phyloP scores from a whole-genome alignment of 2,329 filamentous ascomycete genomes.

The Calonectria honghensis region DNA sequence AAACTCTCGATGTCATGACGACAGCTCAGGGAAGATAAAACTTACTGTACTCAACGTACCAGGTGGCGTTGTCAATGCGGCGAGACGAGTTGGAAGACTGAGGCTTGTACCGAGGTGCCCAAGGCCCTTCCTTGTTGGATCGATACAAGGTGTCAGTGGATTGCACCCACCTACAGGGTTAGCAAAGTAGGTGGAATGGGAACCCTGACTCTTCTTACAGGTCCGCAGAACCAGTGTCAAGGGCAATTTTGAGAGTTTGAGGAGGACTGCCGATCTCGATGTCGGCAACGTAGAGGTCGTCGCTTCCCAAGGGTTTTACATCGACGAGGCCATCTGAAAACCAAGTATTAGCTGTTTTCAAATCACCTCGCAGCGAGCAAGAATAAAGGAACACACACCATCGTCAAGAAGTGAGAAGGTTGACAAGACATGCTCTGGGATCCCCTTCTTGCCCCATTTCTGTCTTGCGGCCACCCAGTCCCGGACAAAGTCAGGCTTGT shows the following conservation, averaged over 20 bases:
- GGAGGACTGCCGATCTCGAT: constrained; percentile 68
- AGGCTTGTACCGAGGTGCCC: constrained; percentile 65
- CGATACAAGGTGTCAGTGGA: constrained; percentile 67
- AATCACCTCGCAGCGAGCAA: background rate
- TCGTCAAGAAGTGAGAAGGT: constrained; percentile 56
- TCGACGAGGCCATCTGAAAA: constrained; percentile 57
- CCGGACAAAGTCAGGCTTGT: constrained; percentile 57
- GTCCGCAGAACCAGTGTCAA: constrained; percentile 74
- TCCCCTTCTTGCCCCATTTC: constrained; percentile 59
- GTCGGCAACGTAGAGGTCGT: constrained; percentile 66
- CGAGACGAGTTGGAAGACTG: constrained; percentile 66
- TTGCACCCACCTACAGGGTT: constrained; percentile 70
- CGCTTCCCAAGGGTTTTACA: constrained; percentile 62
- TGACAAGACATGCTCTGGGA: constrained; percentile 45
- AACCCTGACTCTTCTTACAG: constrained; percentile 76
- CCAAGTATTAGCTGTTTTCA: constrained; percentile 41
- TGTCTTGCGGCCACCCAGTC: constrained; percentile 59
- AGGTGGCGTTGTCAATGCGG: constrained; percentile 65
- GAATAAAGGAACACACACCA: constrained; percentile 46
- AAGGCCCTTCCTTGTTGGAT: constrained; percentile 60
- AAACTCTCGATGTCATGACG: background rate
- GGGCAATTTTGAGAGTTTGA: constrained; percentile 67
- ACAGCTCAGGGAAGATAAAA: constrained; percentile 47
- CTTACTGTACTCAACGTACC: constrained; percentile 70
- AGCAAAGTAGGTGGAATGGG: constrained; percentile 20